Percentiles rank a stretch among this genome's conserved stretches.
Evolutionary conservation across 176 grass and related monocot species (phyloP).

Genomic region (Thinopyrum elongatum): DNA sequence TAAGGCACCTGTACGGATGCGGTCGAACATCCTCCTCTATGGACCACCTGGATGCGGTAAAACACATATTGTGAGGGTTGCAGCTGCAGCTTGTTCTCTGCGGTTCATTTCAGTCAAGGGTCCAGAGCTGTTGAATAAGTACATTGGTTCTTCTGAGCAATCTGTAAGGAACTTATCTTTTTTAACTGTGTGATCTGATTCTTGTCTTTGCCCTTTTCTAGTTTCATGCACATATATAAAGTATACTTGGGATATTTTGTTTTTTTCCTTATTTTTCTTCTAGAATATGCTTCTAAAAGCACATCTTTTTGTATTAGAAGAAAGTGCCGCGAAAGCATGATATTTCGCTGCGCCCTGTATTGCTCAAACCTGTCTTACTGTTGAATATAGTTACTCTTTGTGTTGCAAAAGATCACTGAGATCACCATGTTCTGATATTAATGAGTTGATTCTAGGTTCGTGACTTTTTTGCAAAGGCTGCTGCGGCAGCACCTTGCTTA

Average conservation of each 20-base stretch:
- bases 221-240: constrained; percentile 20
- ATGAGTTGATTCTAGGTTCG: constrained; percentile 67
- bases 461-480: constrained; percentile 89
- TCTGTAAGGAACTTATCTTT: constrained; percentile 54
- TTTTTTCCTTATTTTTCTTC: background rate
- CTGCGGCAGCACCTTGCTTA: constrained; percentile 81
- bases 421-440: constrained; percentile 34
- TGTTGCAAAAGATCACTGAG: constrained; percentile 13
- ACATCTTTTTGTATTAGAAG: background rate
- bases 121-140: constrained; percentile 94
- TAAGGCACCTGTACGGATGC: constrained; percentile 73
- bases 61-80: constrained; percentile 91
- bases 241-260: constrained; percentile 7
- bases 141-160: constrained; percentile 97
- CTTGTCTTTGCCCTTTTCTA: constrained; percentile 18
- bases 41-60: constrained; percentile 96
- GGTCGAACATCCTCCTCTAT: constrained; percentile 92
- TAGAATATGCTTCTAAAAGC: background rate
- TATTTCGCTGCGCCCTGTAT: constrained; percentile 16
- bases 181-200: background rate
- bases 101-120: constrained; percentile 94
- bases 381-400: constrained; percentile 5
- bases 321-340: background rate
- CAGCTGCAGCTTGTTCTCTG: constrained; percentile 87
- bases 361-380: constrained; percentile 14